Percentiles rank a stretch among this genome's conserved stretches.
Evolutionary conservation across 805 yeast genomes (phyloP).

Genomic region (Phaffomyces opuntiae): DNA sequence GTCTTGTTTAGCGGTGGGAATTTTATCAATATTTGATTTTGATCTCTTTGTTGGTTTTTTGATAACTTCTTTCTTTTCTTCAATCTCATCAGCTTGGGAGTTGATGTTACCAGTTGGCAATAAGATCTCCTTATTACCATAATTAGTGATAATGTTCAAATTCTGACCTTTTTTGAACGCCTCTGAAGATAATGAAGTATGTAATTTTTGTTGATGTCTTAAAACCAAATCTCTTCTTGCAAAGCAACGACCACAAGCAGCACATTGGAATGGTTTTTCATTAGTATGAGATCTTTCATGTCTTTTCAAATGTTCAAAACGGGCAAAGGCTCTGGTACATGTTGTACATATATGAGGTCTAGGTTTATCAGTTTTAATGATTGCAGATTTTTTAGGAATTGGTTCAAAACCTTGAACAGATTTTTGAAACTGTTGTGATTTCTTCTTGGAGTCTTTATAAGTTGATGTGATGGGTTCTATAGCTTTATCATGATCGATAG

Average conservation of each 20-base stretch:
- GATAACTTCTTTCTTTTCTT: background rate
- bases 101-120: slow-evolving; percentile 25
- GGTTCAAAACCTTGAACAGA: slow-evolving; percentile 42
- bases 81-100: no score
- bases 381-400: slow-evolving; percentile 78
- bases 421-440: slow-evolving; percentile 19
- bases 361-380: slow-evolving; percentile 86
- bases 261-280: slow-evolving; percentile 94
- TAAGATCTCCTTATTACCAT: slow-evolving; percentile 32
- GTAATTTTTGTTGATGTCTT: slow-evolving; percentile 92
- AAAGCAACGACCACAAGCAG: slow-evolving; percentile 92
- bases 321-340: slow-evolving; percentile 93
- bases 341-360: slow-evolving; percentile 86
- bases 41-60: background rate
- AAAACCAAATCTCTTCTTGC: slow-evolving; percentile 84
- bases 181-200: slow-evolving; percentile 41
- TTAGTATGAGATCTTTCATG: slow-evolving; percentile 93
- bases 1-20: background rate
- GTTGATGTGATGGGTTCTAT: slow-evolving; percentile 9
- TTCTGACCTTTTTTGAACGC: slow-evolving; percentile 22
- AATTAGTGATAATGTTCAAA: slow-evolving; percentile 30
- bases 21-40: background rate
- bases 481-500: slow-evolving; percentile 2
- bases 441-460: slow-evolving; percentile 5
- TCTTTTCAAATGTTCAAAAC: slow-evolving; percentile 88